phyloP scores from a whole-genome alignment of 2,329 filamentous ascomycete species.

The Hypoxylon sp. region DNA sequence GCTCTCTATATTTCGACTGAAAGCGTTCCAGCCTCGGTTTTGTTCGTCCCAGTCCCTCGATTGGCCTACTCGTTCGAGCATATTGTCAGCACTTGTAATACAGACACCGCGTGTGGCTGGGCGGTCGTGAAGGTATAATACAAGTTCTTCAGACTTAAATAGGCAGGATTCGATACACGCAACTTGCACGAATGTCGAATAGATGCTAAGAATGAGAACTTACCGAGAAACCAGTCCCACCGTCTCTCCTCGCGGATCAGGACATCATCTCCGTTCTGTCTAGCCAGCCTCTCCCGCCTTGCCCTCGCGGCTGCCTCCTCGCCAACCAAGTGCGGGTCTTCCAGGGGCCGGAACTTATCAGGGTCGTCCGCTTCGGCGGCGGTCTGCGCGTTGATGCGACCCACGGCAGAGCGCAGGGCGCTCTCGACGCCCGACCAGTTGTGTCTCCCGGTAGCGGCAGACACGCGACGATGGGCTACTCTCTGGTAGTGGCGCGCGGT shows the following conservation, averaged over 20 bases:
- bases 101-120: not conserved
- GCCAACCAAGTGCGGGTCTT: constrained; percentile 76
- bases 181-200: not conserved
- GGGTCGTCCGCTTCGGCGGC: constrained; percentile 34
- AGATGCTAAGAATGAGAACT: constrained; percentile 46
- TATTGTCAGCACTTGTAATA: constrained; percentile 29
- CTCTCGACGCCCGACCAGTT: constrained; percentile 41
- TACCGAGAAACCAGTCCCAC: constrained; percentile 72
- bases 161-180: not conserved
- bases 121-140: not conserved
- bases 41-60: constrained; percentile 64
- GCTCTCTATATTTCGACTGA: constrained; percentile 55
- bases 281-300: constrained; percentile 66
- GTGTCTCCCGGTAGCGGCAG: constrained; percentile 45
- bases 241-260: constrained; percentile 67
- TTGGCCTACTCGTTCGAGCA: constrained; percentile 55
- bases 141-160: not conserved
- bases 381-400: constrained; percentile 41
- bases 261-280: constrained; percentile 66
- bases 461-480: constrained; percentile 72
- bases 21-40: constrained; percentile 60
- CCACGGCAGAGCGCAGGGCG: constrained; percentile 45
- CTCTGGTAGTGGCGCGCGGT: constrained; percentile 71
- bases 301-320: constrained; percentile 71
- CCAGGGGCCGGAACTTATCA: constrained; percentile 62